Evolutionary conservation across 345 rosid species (phyloP).

Genomic region (Pistacia atlantica): DNA sequence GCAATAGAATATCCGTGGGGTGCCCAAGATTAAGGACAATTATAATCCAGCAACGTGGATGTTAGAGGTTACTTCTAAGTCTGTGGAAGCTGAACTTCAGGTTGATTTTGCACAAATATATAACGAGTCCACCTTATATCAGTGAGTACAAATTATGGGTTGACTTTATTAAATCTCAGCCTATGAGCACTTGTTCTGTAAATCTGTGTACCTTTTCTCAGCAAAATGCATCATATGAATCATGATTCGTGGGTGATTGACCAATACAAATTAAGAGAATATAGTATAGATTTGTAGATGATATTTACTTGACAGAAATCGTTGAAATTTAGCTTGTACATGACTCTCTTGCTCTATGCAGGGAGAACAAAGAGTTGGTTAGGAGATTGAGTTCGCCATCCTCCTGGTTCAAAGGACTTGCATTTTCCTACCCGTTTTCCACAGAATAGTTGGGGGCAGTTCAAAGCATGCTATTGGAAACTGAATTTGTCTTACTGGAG

Average conservation of each 20-base stretch:
- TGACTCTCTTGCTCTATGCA: conserved; percentile 10
- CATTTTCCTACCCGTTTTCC: conserved; percentile 37
- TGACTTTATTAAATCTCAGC: not conserved
- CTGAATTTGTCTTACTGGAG: conserved; percentile 64
- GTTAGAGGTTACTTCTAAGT: conserved; percentile 43
- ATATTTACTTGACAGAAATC: not conserved
- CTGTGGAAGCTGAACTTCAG: conserved; percentile 41
- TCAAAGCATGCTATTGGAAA: conserved; percentile 64
- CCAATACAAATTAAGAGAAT: not conserved
- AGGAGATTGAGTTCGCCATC: conserved; percentile 31
- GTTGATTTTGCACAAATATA: conserved; percentile 39
- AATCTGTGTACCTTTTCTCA: not conserved
- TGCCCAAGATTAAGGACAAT: conserved; percentile 38
- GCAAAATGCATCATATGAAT: not conserved
- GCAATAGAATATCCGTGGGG: conserved; percentile 36
- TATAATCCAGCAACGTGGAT: conserved; percentile 60
- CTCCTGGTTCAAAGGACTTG: conserved; percentile 30
- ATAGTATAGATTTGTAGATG: not conserved
- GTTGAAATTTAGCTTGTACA: not conserved
- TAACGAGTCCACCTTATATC: conserved; percentile 33
- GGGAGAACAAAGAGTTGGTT: conserved; percentile 32
- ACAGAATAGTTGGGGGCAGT: conserved; percentile 45
- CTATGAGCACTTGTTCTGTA: conserved; percentile 16
- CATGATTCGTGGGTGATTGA: not conserved
- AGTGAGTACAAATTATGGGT: conserved; percentile 25